Conservation (phyloP, 2,329 filamentous ascomycete species). For the Cephalotrichum gorgonifer region DNA sequence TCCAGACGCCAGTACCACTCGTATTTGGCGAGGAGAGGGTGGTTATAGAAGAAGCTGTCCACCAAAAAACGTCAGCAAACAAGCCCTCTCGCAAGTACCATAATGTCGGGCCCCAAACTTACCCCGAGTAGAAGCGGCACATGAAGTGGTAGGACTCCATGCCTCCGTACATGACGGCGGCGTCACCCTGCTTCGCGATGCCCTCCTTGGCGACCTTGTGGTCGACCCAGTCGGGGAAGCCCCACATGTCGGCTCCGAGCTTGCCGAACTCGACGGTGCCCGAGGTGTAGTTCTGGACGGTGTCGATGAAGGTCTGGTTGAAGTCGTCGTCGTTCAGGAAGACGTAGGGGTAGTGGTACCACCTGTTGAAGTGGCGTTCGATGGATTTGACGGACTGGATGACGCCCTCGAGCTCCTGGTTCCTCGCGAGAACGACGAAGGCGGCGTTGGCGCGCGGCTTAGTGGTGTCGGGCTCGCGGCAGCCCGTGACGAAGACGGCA, state of each 20-base stretch:
- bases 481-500: conserved; percentile 90
- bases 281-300: conserved; percentile 83
- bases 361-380: conserved; percentile 96
- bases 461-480: conserved; percentile 68
- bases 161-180: conserved; percentile 97
- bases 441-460: conserved; percentile 83
- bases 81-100: too few species aligned
- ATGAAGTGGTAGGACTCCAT: conserved; percentile 99
- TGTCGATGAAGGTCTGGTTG: conserved; percentile 86
- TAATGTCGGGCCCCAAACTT: conserved; percentile 25
- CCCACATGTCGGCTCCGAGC: conserved; percentile 87
- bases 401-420: conserved; percentile 93
- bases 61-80: conserved; percentile 14
- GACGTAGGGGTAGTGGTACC: conserved; percentile 97
- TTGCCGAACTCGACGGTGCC: conserved; percentile 83
- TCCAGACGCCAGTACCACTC: conserved; percentile 99
- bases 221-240: conserved; percentile 94
- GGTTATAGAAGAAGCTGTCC: conserved; percentile 84
- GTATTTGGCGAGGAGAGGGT: conserved; percentile 88
- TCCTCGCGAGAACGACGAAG: conserved; percentile 89
- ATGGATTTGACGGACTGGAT: conserved; percentile 96
- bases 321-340: conserved; percentile 98
- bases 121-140: conserved; percentile 99
- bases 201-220: conserved; percentile 88
- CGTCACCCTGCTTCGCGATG: conserved; percentile 91